Percentiles rank a stretch among this genome's conserved stretches.
Conservation (phyloP, 2,329 filamentous ascomycete genomes). For the Paramyrothecium roridum region DNA sequence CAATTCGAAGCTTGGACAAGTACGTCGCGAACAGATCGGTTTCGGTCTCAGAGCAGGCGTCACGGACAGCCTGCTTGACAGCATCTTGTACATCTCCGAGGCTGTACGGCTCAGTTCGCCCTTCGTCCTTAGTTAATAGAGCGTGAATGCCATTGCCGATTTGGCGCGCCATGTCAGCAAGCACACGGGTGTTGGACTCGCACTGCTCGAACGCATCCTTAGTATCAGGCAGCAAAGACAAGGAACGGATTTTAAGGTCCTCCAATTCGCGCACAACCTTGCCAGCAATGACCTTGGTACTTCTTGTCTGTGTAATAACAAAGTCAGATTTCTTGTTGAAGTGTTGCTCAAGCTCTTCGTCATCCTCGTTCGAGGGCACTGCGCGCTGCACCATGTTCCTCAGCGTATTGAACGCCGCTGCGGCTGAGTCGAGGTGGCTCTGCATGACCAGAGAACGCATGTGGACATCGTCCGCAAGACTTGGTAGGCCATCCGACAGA, state of each 20-base stretch:
- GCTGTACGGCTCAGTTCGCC: slow-evolving; percentile 63
- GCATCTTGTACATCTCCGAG: slow-evolving; percentile 63
- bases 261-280: slow-evolving; percentile 76
- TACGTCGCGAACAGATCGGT: slow-evolving; percentile 70
- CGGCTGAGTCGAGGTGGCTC: slow-evolving; percentile 76
- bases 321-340: slow-evolving; percentile 69
- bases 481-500: slow-evolving; percentile 65
- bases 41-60: slow-evolving; percentile 53
- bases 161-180: slow-evolving; percentile 64
- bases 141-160: slow-evolving; percentile 65
- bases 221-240: slow-evolving; percentile 69
- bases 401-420: slow-evolving; percentile 61
- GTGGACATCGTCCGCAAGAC: slow-evolving; percentile 74
- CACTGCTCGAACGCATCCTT: slow-evolving; percentile 67
- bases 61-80: slow-evolving; percentile 51
- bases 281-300: slow-evolving; percentile 76
- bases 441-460: slow-evolving; percentile 76
- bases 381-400: slow-evolving; percentile 66
- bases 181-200: slow-evolving; percentile 59
- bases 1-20: slow-evolving; percentile 60
- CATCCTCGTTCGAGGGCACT: slow-evolving; percentile 44
- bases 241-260: slow-evolving; percentile 71
- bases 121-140: slow-evolving; percentile 66
- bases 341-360: slow-evolving; percentile 64
- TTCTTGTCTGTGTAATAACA: slow-evolving; percentile 72